Evolutionary conservation across 139 green algal species (phyloP).

Genomic region (Chlamydomonas applanata): DNA sequence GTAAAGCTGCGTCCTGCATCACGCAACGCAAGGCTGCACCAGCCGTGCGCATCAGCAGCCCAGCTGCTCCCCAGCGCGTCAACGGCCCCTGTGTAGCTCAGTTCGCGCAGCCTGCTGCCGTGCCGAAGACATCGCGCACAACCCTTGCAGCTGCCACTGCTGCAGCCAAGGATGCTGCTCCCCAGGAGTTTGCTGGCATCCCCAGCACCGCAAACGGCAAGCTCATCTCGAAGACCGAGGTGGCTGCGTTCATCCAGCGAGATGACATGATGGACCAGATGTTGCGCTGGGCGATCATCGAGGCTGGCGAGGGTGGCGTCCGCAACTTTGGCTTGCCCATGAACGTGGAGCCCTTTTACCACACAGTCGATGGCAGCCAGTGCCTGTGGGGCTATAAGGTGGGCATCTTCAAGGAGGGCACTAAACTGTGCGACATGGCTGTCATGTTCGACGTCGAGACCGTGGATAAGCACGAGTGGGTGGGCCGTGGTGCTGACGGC

Average conservation of each 20-base stretch:
- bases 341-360: slow-evolving; percentile 46
- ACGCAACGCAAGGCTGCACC: no score
- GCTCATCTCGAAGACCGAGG: slow-evolving; percentile 73
- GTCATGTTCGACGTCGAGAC: slow-evolving; percentile 74
- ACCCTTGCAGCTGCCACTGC: not conserved
- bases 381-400: slow-evolving; percentile 69
- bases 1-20: no score
- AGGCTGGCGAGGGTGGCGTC: slow-evolving; percentile 63
- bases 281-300: slow-evolving; percentile 63
- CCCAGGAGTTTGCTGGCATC: not conserved
- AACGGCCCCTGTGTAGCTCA: not conserved
- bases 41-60: no score
- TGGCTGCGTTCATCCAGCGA: slow-evolving; percentile 82
- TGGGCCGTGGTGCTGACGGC: slow-evolving; percentile 72
- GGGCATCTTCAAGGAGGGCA: slow-evolving; percentile 70
- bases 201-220: slow-evolving; percentile 24
- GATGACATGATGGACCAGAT: slow-evolving; percentile 86
- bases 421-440: slow-evolving; percentile 50
- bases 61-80: no score
- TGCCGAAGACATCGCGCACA: not conserved
- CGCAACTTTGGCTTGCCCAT: slow-evolving; percentile 74
- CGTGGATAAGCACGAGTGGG: slow-evolving; percentile 67
- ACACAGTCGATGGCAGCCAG: slow-evolving; percentile 6
- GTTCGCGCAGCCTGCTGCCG: not conserved
- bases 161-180: not conserved